Conservation (phyloP, 257 asterid species). For the Solanum chilense region DNA sequence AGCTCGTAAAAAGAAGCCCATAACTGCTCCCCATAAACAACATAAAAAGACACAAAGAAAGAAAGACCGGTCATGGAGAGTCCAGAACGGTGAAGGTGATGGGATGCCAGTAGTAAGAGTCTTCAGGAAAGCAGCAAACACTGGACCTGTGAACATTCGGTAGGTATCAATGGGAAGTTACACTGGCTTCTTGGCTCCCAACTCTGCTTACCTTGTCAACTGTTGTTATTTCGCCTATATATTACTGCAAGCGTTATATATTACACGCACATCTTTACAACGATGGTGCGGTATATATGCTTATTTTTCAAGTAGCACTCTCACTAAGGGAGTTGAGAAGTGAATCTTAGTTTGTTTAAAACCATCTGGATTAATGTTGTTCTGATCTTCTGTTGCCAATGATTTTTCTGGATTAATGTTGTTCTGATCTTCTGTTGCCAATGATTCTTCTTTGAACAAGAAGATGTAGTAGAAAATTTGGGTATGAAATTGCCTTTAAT, state of each 20-base stretch:
- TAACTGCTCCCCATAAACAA: conserved; percentile 57
- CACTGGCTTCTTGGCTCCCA: background rate
- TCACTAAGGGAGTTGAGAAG: background rate
- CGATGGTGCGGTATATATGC: background rate
- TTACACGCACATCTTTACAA: background rate
- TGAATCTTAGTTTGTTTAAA: background rate
- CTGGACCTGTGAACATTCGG: conserved; percentile 32
- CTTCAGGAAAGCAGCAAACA: conserved; percentile 52
- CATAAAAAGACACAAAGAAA: conserved; percentile 79
- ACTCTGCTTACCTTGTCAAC: background rate
- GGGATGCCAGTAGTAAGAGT: conserved; percentile 82
- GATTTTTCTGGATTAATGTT: background rate
- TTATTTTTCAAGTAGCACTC: background rate
- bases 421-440: background rate
- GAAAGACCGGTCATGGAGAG: conserved; percentile 90
- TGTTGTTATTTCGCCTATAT: background rate
- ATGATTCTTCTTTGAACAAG: background rate
- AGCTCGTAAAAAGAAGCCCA: conserved; percentile 21
- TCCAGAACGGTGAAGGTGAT: conserved; percentile 39
- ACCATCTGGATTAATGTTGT: background rate
- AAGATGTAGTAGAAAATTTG: background rate
- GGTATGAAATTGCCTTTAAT: background rate
- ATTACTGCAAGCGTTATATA: background rate
- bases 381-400: background rate
- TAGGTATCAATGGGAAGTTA: background rate